Base-by-base conservation (phyloP, 805 yeast genomes). In the Metschnikowia kunwiensis region DNA sequence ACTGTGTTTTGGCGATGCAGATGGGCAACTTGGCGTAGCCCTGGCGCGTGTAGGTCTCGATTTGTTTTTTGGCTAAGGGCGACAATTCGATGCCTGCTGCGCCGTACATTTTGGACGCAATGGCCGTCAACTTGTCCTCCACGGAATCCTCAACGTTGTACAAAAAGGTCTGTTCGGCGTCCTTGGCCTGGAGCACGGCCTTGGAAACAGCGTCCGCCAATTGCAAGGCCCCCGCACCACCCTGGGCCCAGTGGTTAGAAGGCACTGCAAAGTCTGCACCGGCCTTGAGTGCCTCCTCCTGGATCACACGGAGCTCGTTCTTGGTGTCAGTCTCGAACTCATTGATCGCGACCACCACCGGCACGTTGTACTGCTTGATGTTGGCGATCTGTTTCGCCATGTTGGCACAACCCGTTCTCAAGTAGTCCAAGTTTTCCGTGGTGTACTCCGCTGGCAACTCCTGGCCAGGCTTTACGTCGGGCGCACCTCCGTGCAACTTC, bases 1-100 rank as follows among this genome's bases (percentile, higher is more conserved):
- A 91, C 65, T 91, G 98, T 2, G 98, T 91, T 74, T 91, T 91
- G 41, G 98, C 98, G 55, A 91, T 85, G 68, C 98, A 91, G 51
- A 91, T 82, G 40, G 97, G 98, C 58, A 91, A 70, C 57, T 87
- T 78, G 46, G 82, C 88, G 61, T 83, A 91, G 2, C 97, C 97
- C 70, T 88, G 96, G 34, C 72, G 63, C 23, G 87, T 81, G 68
- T 87, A 89, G 39, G 79, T 75, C 44, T 81, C 87, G 49, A 91
- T 80, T 66, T 88, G 88, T 55, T 76, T 69, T 50, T 77, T 76
- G 27, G 97, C 97, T 47, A 79, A 75, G 19, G 86, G 91, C 28
- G 82, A 74, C 42, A 88, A 78, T 63, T 86, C 95, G 49, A 91
- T 79, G 34, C 75, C 78, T 14, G 78, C 76, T 31, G 96, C 98